A percentile compares a stretch with the other conserved stretches of the same genome.
Conservation (phyloP, 1,284 basidiomycete species). For the Lentinus polychrous region DNA sequence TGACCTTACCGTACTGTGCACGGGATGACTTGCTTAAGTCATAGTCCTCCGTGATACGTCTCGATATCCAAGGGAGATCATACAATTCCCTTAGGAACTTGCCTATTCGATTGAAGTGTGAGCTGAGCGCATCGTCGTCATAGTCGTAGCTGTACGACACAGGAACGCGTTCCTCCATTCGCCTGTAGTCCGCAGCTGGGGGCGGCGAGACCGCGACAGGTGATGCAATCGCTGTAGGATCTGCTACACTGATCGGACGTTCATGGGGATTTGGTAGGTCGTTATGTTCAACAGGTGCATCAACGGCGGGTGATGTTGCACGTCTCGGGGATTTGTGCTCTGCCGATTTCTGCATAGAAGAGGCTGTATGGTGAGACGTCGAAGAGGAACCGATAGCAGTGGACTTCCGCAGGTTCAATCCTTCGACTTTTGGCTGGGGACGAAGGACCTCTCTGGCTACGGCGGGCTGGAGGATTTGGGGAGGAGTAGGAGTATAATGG, state of each 20-base stretch:
- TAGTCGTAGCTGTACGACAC: conserved; percentile 14
- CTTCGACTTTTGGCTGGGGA: too few relatives aligned
- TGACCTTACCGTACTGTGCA: conserved; percentile 17
- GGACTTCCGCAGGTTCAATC: too few relatives aligned
- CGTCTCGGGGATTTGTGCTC: too few relatives aligned
- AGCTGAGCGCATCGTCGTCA: conserved; percentile 22
- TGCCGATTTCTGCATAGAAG: too few relatives aligned
- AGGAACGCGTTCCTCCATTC: conserved; percentile 18
- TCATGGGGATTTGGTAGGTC: conserved; percentile 12
- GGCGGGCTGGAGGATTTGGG: too few relatives aligned
- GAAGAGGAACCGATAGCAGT: too few relatives aligned
- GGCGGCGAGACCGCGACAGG: conserved; percentile 20
- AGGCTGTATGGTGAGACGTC: too few relatives aligned
- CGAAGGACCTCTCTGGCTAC: too few relatives aligned
- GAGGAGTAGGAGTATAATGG: too few relatives aligned
- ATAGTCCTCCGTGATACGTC: conserved; percentile 24
- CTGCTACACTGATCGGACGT: background rate
- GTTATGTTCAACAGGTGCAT: too few relatives aligned
- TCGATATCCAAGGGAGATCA: conserved; percentile 27
- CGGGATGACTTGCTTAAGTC: conserved; percentile 20
- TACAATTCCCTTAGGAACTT: conserved; percentile 25
- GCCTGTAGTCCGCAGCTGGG: conserved; percentile 26
- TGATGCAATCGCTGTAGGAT: conserved; percentile 10
- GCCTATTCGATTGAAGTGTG: conserved; percentile 23
- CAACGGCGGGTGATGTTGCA: too few relatives aligned